These are phyloP conservation scores for Debaryomyces maramus DNA, from an alignment of 805 yeast species.

Conservation along the genomic window DNA sequence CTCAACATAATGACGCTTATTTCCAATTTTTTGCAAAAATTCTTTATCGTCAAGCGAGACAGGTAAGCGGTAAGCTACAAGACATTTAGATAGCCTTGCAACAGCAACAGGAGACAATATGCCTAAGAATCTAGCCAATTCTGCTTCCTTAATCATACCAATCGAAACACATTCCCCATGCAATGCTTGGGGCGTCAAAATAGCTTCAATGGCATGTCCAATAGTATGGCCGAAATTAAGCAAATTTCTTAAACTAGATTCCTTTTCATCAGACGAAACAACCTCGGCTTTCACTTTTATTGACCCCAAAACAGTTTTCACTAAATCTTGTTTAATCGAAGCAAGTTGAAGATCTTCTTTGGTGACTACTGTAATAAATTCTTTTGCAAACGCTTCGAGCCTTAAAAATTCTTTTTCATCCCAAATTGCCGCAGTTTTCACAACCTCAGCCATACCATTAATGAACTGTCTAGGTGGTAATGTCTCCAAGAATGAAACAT, in stretches of 20 bases:
- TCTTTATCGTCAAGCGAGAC: slow-evolving; percentile 70
- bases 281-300: slow-evolving; percentile 91
- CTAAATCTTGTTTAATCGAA: slow-evolving; percentile 69
- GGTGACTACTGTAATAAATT: slow-evolving; percentile 65
- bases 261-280: slow-evolving; percentile 91
- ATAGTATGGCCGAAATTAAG: slow-evolving; percentile 95
- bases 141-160: slow-evolving; percentile 94
- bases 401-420: slow-evolving; percentile 83
- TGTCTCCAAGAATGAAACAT: slow-evolving; percentile 81
- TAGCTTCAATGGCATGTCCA: slow-evolving; percentile 98
- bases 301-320: slow-evolving; percentile 79
- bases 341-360: slow-evolving; percentile 50
- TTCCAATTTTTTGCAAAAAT: slow-evolving; percentile 64
- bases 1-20: slow-evolving; percentile 64
- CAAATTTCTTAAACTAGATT: slow-evolving; percentile 88
- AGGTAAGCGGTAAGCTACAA: slow-evolving; percentile 85
- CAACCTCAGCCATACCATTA: slow-evolving; percentile 97
- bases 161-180: slow-evolving; percentile 99
- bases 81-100: slow-evolving; percentile 79
- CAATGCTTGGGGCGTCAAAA: slow-evolving; percentile 90
- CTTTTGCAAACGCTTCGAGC: slow-evolving; percentile 71
- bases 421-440: slow-evolving; percentile 98
- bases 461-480: slow-evolving; percentile 92
- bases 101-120: slow-evolving; percentile 90
- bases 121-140: slow-evolving; percentile 88